phyloP scores from a whole-genome alignment of 805 yeast species.

The Kuraishia molischiana region DNA sequence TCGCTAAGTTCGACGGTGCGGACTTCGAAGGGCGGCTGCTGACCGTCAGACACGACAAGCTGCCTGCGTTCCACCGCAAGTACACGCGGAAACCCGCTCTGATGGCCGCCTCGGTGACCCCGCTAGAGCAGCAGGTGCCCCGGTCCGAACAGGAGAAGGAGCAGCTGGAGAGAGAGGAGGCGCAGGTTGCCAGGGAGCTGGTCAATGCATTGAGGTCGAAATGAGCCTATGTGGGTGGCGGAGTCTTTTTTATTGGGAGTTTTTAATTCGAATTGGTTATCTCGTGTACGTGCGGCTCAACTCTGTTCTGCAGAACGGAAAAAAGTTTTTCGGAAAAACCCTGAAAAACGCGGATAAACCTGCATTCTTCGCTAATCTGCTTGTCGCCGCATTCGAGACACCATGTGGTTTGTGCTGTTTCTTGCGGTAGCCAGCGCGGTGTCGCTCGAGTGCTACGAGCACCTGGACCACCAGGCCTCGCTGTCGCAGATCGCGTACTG shows the following conservation, averaged over 20 bases:
- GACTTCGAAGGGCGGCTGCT: slow-evolving; percentile 51
- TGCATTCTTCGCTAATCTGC: no score
- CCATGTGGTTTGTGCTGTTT: no score
- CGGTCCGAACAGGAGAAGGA: not conserved
- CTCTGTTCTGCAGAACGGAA: no score
- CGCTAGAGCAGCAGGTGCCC: not conserved
- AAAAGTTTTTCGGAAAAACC: no score
- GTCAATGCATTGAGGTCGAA: slow-evolving; percentile 11
- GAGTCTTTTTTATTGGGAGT: no score
- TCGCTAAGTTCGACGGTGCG: slow-evolving; percentile 37
- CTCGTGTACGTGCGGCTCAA: no score
- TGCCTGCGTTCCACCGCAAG: slow-evolving; percentile 26
- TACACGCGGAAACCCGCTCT: slow-evolving; percentile 2
- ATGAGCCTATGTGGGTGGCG: no score
- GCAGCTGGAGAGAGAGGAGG: slow-evolving; percentile 10
- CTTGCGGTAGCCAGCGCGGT: not conserved
- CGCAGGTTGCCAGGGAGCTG: slow-evolving; percentile 17
- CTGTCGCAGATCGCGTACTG: slow-evolving; percentile 12
- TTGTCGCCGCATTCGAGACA: no score
- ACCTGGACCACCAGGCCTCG: slow-evolving; percentile 1
- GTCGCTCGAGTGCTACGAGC: not conserved
- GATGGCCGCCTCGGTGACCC: not conserved
- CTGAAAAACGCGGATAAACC: no score
- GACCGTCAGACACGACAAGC: slow-evolving; percentile 52
- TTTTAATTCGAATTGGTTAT: no score